These are phyloP conservation scores for Citeromyces siamensis DNA, from an alignment of 1,139 yeast genomes.

Conservation along the genomic window DNA sequence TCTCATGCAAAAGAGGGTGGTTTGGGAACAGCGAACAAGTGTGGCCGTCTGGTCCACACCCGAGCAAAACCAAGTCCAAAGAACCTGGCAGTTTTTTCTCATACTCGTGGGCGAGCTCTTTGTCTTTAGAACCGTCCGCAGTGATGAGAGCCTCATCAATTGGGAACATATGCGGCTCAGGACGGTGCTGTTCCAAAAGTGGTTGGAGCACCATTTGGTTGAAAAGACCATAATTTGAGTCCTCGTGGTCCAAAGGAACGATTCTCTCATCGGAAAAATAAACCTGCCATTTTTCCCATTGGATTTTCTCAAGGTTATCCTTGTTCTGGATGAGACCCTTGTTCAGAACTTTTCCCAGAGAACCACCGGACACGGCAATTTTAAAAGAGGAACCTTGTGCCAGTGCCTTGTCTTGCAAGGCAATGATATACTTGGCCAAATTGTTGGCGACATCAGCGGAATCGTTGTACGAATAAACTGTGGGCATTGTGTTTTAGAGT, in stretches of 20 bases:
- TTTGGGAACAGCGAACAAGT: conserved; percentile 68
- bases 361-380: conserved; percentile 86
- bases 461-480: conserved; percentile 37
- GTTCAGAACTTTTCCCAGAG: conserved; percentile 66
- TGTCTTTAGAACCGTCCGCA: conserved; percentile 32
- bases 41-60: conserved; percentile 78
- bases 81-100: conserved; percentile 29
- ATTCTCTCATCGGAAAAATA: conserved; percentile 65
- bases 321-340: conserved; percentile 53
- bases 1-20: conserved; percentile 32
- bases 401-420: conserved; percentile 42
- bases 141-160: conserved; percentile 36
- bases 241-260: conserved; percentile 54
- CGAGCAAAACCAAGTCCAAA: conserved; percentile 50
- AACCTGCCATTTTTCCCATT: conserved; percentile 62
- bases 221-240: conserved; percentile 58
- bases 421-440: conserved; percentile 41
- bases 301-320: conserved; percentile 28
- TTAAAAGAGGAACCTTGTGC: conserved; percentile 32
- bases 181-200: conserved; percentile 19
- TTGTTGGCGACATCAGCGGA: conserved; percentile 46
- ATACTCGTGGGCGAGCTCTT: conserved; percentile 37
- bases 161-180: conserved; percentile 32
- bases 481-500: not conserved
- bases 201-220: conserved; percentile 39